phyloP scores from a whole-genome alignment of 306 rosid genomes.

The Sechiopsis laciniata region DNA sequence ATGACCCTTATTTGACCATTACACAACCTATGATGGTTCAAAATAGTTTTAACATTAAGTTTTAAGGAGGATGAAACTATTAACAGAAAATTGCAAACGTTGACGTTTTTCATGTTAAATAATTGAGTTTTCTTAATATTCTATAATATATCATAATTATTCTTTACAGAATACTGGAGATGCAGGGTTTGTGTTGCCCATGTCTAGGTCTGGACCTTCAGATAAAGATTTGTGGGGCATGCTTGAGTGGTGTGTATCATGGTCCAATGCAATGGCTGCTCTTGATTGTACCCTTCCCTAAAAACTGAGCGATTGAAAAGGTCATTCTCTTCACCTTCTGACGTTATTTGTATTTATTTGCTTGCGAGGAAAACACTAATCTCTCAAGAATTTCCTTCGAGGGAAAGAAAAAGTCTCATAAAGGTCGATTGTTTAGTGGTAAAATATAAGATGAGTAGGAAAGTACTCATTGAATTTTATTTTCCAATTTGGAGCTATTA shows the following conservation, averaged over 20 bases:
- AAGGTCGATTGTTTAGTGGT: not conserved
- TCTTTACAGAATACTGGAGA: constrained; percentile 9
- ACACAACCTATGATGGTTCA: no score
- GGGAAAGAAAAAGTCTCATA: not conserved
- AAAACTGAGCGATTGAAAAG: constrained; percentile 15
- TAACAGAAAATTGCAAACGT: not conserved
- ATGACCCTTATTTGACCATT: no score
- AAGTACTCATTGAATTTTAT: not conserved
- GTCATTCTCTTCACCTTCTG: constrained; percentile 17
- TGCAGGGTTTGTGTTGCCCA: constrained; percentile 16
- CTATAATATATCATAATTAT: not conserved
- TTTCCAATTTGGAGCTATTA: not conserved
- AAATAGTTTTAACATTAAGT: not conserved
- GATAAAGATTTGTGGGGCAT: constrained; percentile 7
- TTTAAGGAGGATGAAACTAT: not conserved
- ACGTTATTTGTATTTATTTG: constrained; percentile 3
- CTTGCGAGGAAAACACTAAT: not conserved
- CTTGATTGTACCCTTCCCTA: constrained; percentile 16
- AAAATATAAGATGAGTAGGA: not conserved
- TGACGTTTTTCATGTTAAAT: not conserved
- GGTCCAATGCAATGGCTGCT: constrained; percentile 22
- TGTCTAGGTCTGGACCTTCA: constrained; percentile 17
- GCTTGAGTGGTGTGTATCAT: constrained; percentile 18
- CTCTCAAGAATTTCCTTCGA: not conserved
- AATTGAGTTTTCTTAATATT: not conserved